Evolutionary conservation across 257 asterid genomes (phyloP), one percentile per base, ranked within the genome.

Genomic region (Oldenlandia corymbosa): DNA sequence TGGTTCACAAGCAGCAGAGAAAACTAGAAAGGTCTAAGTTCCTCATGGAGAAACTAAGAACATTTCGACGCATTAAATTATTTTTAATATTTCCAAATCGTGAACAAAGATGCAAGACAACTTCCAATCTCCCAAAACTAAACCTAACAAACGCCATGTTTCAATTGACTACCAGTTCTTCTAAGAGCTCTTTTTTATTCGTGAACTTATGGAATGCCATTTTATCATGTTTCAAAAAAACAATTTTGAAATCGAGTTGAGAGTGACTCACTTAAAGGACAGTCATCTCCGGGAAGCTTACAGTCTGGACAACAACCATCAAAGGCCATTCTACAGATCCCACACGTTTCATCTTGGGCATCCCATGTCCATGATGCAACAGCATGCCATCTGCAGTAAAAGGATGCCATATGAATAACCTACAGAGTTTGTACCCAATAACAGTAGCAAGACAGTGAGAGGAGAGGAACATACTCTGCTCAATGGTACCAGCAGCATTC

Each of bases 311-410:
- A 88, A 72, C 95, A 88, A 53, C 96, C 96, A 79, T 89, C 94
- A 71, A 85, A 84, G 32, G 91, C 91, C 97, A 90, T 84, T 77
- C 96, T 73, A 76, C 97, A 88, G 64, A 90, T 85, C 52, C 97
- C 97, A 60, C 97, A 90, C 23, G 96, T 85, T 74, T 88, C 97
- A 66, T 90, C 97, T 78, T 88, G 95, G 23, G 96, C 97, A 75
- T 91, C 88, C 98, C 98, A 88, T 67, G 95, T 86, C 95, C 98
- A 91, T n/a, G 91, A 84, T 70, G 92, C 84, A 73, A 91, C 90
- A 27, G 88, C 94, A 73, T 84, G 94, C 98, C 94, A 91, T 68
- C 95, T 88, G 68, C 45, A 65, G 67, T 48, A 12, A 2, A 14
- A 26, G 17, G 56, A 58, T 63, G 13, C 55, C 32, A n/a, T 50